phyloP scores from a whole-genome alignment of 495 filamentous ascomycete genomes.

The Glutinoglossum americanum region DNA sequence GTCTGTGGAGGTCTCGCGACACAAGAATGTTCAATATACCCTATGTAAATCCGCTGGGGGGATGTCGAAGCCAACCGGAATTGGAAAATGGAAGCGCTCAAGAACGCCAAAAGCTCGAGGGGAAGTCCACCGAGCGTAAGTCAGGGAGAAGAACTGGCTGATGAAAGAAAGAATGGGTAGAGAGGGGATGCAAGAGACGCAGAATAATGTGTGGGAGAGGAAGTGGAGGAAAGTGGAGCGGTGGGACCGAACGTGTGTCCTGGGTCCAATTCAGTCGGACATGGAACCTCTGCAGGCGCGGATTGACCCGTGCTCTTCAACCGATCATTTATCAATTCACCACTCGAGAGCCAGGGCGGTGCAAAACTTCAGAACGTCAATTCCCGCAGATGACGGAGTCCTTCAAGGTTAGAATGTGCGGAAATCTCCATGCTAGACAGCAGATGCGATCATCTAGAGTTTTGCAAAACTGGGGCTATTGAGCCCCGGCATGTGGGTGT shows the following conservation, averaged over 20 bases:
- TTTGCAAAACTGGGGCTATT: no score
- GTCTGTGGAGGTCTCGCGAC: background rate
- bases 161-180: background rate
- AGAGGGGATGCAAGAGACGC: background rate
- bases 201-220: background rate
- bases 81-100: background rate
- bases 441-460: background rate
- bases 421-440: background rate
- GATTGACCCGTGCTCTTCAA: background rate
- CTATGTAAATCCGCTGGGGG: background rate
- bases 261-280: background rate
- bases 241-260: background rate
- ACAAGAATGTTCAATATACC: slow-evolving; percentile 2
- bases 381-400: background rate
- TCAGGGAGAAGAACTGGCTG: background rate
- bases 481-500: background rate
- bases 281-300: background rate
- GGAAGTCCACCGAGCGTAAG: background rate
- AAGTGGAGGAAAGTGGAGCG: background rate
- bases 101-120: background rate
- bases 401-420: background rate
- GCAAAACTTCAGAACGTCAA: background rate
- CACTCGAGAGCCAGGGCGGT: background rate
- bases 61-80: background rate
- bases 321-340: background rate